Evolutionary conservation across 768 basidiomycete species (phyloP).

Genomic region (Pseudohyphozyma bogoriensis): DNA sequence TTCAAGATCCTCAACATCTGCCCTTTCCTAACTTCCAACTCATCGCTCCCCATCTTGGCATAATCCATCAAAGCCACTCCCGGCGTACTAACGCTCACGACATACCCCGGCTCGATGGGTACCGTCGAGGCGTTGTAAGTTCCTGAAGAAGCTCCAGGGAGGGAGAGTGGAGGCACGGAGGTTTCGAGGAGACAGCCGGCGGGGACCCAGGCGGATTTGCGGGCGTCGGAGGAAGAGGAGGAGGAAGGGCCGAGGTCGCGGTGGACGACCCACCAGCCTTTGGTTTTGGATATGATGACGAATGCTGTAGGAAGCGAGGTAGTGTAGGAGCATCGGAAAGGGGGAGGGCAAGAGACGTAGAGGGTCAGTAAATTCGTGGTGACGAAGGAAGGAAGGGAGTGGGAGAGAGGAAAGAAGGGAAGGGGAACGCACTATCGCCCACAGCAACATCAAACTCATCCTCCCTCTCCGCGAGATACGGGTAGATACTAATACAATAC

Average conservation of each 20-base stretch:
- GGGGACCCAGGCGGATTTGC: constrained; percentile 92
- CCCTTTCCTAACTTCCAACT: constrained; percentile 78
- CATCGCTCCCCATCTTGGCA: constrained; percentile 83
- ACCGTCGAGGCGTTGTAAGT: constrained; percentile 47
- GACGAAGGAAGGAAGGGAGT: not conserved
- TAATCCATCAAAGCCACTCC: constrained; percentile 96
- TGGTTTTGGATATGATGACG: constrained; percentile 44
- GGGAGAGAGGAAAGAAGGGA: not conserved
- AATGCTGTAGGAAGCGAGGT: constrained; percentile 23
- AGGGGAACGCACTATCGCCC: constrained; percentile 46
- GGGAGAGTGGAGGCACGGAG: constrained; percentile 75
- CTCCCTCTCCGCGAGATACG: constrained; percentile 95
- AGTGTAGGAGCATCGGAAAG: not conserved
- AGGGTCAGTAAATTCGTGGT: too few relatives aligned
- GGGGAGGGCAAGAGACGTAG: not conserved
- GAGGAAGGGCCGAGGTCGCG: constrained; percentile 80
- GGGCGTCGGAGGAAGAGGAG: constrained; percentile 71
- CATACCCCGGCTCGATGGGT: constrained; percentile 78
- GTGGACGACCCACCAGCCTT: constrained; percentile 99
- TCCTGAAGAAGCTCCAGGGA: constrained; percentile 50
- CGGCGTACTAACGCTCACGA: constrained; percentile 95
- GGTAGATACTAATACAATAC: constrained; percentile 96
- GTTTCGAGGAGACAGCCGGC: constrained; percentile 94
- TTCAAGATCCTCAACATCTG: constrained; percentile 87
- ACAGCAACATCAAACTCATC: constrained; percentile 98